Base-by-base conservation (phyloP, 352 stramenopile genomes). In the Pythium phragmitis region DNA sequence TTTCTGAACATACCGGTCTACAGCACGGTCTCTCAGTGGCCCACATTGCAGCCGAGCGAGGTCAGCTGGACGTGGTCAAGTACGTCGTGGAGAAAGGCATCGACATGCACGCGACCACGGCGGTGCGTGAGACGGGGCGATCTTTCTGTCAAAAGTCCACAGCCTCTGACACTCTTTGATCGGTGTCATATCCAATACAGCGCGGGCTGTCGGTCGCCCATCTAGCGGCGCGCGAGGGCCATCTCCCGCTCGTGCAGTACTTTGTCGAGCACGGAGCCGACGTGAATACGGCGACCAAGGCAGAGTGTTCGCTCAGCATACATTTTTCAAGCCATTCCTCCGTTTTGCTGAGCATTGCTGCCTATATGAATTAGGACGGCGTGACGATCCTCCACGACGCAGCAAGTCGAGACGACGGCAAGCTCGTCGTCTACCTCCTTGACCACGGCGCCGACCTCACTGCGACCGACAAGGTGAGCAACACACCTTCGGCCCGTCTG, bases 261-360 rank as follows among this genome's bases (percentile, higher is more conserved):
- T 41, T 65, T 30, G 11, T 65, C 3, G 58, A 58, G 23, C 57
- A 46, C 3, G 56, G 56, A 43, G 28, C 16, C 21, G 56, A 62
- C 6, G 19, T 62, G 3, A 55, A 62, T 21, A 34, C 46, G 4
- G 43, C 56, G 21, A 48, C 43, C 30, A 37, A 53, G 56, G 56
- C 52, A 45, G 7, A 39, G 34, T 28, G 26, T 4, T 28, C 4
- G 26, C 26, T 39, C 34, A 8, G 7, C 2, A 39, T 39, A 39
- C 34, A 39, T 39, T 12, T 12, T 7, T 39, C 34, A 39, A 39
- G 34, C 7, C 11, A 7, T 13, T 13, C 2, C 7, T 39, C 7
- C 34, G 34, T 39, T 12, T 3, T 12, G 5, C 34, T 39, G 34
- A 39, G 34, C 3, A 7, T 28, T 28, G 26, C 4, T 2, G 2